Evolutionary conservation across 306 rosid genomes (phyloP).

Genomic region (Trichosanthes cucumerina): DNA sequence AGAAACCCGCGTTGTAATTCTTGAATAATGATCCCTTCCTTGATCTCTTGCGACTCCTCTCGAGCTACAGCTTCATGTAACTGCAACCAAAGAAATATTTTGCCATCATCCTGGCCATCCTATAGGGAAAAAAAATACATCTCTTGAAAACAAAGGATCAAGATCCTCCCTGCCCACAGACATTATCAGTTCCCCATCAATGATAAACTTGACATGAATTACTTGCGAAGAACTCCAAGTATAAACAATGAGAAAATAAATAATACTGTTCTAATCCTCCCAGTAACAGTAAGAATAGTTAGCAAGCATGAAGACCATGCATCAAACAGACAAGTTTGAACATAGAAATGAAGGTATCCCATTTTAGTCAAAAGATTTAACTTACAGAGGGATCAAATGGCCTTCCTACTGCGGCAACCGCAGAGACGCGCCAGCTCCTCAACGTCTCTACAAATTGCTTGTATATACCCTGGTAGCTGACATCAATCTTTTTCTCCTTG

Average conservation of each 20-base stretch:
- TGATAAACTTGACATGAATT: neutral
- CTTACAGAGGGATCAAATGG: constrained; percentile 88
- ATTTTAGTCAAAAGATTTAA: neutral
- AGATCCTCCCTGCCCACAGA: neutral
- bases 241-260: neutral
- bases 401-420: constrained; percentile 65
- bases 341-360: neutral
- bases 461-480: constrained; percentile 86
- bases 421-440: constrained; percentile 64
- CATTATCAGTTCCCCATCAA: neutral
- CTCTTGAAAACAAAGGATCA: neutral
- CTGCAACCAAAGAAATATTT: constrained; percentile 24
- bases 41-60: constrained; percentile 62
- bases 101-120: neutral
- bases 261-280: neutral
- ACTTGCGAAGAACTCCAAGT: neutral
- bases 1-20: constrained; percentile 72
- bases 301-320: neutral
- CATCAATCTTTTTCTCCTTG: constrained; percentile 67
- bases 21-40: constrained; percentile 65
- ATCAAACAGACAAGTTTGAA: neutral
- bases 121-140: too few relatives aligned
- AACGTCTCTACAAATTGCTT: constrained; percentile 82
- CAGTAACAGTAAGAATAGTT: neutral
- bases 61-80: constrained; percentile 80